Percentiles rank a stretch among this genome's conserved stretches.
phyloP scores from a whole-genome alignment of 1,284 basidiomycete genomes.

The Cutaneotrichosporon dermatis region DNA sequence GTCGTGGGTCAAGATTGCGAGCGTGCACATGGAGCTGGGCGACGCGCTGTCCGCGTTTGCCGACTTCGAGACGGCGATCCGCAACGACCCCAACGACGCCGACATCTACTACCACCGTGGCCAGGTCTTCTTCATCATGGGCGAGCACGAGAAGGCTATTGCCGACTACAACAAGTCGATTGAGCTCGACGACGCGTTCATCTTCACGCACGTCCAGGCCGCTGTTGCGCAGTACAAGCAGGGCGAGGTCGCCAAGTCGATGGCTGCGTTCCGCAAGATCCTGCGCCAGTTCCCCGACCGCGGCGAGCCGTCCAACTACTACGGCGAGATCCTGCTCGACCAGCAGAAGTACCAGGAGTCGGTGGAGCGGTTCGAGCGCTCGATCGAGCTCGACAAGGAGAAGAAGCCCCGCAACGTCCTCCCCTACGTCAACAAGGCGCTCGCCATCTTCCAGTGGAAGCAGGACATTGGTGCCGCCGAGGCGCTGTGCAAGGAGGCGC shows the following conservation, averaged over 20 bases:
- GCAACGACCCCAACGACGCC: conserved; percentile 76
- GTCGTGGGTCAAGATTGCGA: conserved; percentile 93
- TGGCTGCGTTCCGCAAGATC: conserved; percentile 82
- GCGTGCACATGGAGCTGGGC: conserved; percentile 92
- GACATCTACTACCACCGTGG: conserved; percentile 99
- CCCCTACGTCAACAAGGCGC: conserved; percentile 94
- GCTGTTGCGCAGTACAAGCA: conserved; percentile 97
- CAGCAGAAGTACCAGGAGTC: conserved; percentile 86
- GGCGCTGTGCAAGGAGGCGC: conserved; percentile 77
- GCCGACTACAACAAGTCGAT: conserved; percentile 87
- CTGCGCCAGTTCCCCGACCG: conserved; percentile 73
- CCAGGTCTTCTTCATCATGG: conserved; percentile 96
- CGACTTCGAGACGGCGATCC: conserved; percentile 86
- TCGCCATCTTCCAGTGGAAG: conserved; percentile 93
- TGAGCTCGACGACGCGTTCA: conserved; percentile 61
- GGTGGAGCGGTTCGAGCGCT: conserved; percentile 90
- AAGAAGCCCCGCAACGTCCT: conserved; percentile 72
- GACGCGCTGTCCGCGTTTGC: conserved; percentile 69
- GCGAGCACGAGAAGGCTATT: conserved; percentile 79
- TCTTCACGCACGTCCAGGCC: conserved; percentile 70
- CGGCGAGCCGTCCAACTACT: conserved; percentile 86
- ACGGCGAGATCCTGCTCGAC: conserved; percentile 91
- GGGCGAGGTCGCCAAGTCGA: conserved; percentile 69
- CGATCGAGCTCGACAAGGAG: conserved; percentile 79
- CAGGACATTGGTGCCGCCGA: conserved; percentile 82